A percentile compares a stretch with the other conserved stretches of the same genome.
Conservation (phyloP, 2,329 filamentous ascomycete genomes). For the Aspergillus sp. region DNA sequence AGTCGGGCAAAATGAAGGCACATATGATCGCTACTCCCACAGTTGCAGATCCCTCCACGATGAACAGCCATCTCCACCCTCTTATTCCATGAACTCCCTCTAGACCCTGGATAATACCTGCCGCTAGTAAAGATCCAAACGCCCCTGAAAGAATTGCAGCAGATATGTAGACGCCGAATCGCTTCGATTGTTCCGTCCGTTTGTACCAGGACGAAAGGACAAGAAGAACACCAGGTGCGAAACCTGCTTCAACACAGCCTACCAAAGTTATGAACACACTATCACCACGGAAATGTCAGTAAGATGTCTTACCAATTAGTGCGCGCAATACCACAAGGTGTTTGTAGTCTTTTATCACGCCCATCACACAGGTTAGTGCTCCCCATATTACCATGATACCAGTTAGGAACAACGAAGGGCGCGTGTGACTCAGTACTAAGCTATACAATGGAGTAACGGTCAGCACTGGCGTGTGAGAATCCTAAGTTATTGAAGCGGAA, state of each 20-base stretch:
- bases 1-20: constrained; percentile 53
- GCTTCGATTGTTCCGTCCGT: constrained; percentile 58
- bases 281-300: background rate
- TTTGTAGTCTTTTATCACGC: constrained; percentile 49
- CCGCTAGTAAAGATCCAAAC: constrained; percentile 55
- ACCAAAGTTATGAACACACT: background rate
- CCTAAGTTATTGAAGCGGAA: background rate
- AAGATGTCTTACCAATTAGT: constrained; percentile 9
- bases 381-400: constrained; percentile 59
- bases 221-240: constrained; percentile 24
- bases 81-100: constrained; percentile 49
- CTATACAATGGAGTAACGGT: background rate
- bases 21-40: constrained; percentile 47
- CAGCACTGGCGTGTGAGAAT: background rate
- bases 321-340: constrained; percentile 50
- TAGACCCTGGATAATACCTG: constrained; percentile 51
- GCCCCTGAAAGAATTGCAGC: constrained; percentile 59
- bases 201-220: constrained; percentile 62
- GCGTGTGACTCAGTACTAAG: constrained; percentile 51
- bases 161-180: constrained; percentile 61
- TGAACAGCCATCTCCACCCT: constrained; percentile 58
- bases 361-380: constrained; percentile 53
- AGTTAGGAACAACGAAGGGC: constrained; percentile 54
- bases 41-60: constrained; percentile 48
- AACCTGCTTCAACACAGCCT: constrained; percentile 27